Percentiles rank a stretch among this genome's conserved stretches.
Conservation (phyloP, 2,329 filamentous ascomycete species). For the Salinomyces thailandicus region DNA sequence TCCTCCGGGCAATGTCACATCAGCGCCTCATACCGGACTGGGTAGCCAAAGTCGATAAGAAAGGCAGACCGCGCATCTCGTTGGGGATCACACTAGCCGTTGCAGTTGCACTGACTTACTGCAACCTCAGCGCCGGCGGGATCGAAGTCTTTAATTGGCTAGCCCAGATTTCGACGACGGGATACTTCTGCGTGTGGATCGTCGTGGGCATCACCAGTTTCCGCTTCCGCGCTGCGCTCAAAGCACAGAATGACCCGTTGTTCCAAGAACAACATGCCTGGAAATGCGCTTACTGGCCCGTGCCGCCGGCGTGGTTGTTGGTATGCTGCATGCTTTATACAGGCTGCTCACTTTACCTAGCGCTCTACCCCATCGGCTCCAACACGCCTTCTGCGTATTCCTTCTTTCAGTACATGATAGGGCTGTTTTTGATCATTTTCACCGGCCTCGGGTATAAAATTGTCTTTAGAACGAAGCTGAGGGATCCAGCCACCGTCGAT, state of each 20-base stretch:
- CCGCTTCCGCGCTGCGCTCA: conserved; percentile 73
- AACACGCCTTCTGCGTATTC: conserved; percentile 22
- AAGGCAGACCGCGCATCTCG: conserved; percentile 65
- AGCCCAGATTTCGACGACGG: conserved; percentile 57
- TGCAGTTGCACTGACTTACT: conserved; percentile 59
- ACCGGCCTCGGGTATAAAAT: conserved; percentile 6
- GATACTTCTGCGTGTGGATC: conserved; percentile 64
- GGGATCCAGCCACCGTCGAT: conserved; percentile 7
- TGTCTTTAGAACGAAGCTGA: conserved; percentile 7
- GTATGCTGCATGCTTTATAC: conserved; percentile 8
- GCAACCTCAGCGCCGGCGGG: conserved; percentile 51
- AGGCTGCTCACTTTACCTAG: conserved; percentile 8
- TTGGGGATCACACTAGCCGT: conserved; percentile 55
- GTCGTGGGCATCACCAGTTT: conserved; percentile 80
- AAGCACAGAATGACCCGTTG: conserved; percentile 48
- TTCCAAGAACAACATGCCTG: conserved; percentile 53
- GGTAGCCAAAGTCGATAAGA: conserved; percentile 70
- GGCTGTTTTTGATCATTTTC: conserved; percentile 41
- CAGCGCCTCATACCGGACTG: conserved; percentile 61
- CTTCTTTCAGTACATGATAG: conserved; percentile 30
- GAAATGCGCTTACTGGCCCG: conserved; percentile 46
- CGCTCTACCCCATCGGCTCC: conserved; percentile 18
- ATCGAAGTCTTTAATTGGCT: conserved; percentile 64
- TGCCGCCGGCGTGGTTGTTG: conserved; percentile 9
- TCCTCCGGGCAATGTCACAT: conserved; percentile 32